Evolutionary conservation across 2,329 filamentous ascomycete species (phyloP).

Genomic region (Sporothrix pallida): DNA sequence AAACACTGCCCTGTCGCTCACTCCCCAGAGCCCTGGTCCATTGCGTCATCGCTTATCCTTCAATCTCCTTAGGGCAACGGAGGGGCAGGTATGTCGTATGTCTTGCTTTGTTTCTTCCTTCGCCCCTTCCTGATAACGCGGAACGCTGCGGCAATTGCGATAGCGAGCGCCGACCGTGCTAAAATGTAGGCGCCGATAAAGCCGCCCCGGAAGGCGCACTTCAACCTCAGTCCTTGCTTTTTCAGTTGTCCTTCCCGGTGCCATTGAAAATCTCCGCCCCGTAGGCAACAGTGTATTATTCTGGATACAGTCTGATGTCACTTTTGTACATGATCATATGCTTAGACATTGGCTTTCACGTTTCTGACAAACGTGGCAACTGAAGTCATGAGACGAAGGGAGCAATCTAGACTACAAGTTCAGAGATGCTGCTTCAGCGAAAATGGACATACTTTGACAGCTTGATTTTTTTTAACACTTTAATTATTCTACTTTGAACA

Average conservation of each 20-base stretch:
- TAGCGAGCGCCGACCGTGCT: neutral
- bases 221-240: neutral
- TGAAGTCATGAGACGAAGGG: too few species aligned
- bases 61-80: slow-evolving; percentile 16
- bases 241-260: neutral
- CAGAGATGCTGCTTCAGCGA: neutral
- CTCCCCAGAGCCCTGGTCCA: slow-evolving; percentile 16
- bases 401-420: too few species aligned
- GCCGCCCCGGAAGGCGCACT: neutral
- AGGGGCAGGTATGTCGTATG: neutral
- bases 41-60: slow-evolving; percentile 29
- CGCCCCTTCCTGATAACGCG: slow-evolving; percentile 12
- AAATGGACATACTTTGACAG: neutral
- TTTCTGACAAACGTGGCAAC: neutral
- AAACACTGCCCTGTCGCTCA: slow-evolving; percentile 18
- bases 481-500: neutral
- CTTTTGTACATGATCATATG: neutral
- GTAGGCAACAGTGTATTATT: too few species aligned
- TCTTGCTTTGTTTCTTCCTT: neutral
- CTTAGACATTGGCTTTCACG: neutral
- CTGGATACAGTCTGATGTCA: too few species aligned
- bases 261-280: too few species aligned
- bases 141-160: slow-evolving; percentile 19
- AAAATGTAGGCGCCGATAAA: neutral
- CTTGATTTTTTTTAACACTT: too few species aligned